Percentiles rank a stretch among this genome's conserved stretches.
These are phyloP conservation scores for Carex myosuroides DNA, from an alignment of 176 grass and related monocot genomes.

Conservation along the genomic window DNA sequence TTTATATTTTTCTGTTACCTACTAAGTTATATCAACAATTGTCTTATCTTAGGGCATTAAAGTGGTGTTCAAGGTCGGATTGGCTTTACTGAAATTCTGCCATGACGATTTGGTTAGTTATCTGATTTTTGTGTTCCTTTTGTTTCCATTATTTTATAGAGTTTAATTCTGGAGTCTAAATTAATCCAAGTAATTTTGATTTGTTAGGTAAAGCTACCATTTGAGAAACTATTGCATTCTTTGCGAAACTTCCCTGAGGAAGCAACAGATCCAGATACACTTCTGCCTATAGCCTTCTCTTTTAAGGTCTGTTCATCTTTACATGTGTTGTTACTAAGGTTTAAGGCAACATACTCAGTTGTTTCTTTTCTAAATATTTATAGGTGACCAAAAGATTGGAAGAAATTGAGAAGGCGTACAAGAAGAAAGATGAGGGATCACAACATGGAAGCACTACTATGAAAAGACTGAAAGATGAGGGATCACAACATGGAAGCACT, in stretches of 20 bases:
- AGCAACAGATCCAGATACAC: slow-evolving; percentile 66
- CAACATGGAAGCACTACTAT: slow-evolving; percentile 34
- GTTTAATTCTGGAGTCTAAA: neutral
- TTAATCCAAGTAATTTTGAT: slow-evolving; percentile 13
- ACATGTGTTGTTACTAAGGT: neutral
- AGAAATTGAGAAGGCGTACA: slow-evolving; percentile 63
- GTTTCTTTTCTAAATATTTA: slow-evolving; percentile 8
- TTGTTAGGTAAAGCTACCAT: slow-evolving; percentile 75
- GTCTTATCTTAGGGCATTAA: slow-evolving; percentile 56
- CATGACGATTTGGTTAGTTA: slow-evolving; percentile 81
- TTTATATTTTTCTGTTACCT: neutral
- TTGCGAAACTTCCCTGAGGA: slow-evolving; percentile 85
- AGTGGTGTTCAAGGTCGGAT: slow-evolving; percentile 88
- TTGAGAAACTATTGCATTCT: slow-evolving; percentile 77
- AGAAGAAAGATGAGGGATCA: slow-evolving; percentile 29
- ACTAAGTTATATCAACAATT: neutral
- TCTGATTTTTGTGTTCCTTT: slow-evolving; percentile 14
- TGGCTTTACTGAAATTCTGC: slow-evolving; percentile 77
- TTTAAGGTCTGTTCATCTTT: slow-evolving; percentile 59
- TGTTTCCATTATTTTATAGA: neutral
- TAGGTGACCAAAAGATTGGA: slow-evolving; percentile 61
- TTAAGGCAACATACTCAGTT: neutral
- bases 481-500: slow-evolving; percentile 31
- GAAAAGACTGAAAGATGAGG: slow-evolving; percentile 30
- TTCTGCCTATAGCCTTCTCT: slow-evolving; percentile 71